Conservation (phyloP, 495 filamentous ascomycete species). For the Trichoderma gamsii region DNA sequence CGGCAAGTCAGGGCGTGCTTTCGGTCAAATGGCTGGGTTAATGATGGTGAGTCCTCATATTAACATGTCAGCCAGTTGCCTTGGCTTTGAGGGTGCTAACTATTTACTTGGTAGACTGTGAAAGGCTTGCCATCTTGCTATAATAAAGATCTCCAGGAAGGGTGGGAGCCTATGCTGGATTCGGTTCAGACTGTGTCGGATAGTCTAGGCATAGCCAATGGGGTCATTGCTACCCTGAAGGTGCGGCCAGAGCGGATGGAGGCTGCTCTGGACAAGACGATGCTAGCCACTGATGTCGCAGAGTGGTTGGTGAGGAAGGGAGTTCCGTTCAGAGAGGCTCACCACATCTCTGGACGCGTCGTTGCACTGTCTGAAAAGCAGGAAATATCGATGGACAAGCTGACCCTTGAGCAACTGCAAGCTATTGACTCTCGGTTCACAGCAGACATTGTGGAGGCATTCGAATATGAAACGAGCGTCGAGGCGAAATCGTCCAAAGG, state of each 20-base stretch:
- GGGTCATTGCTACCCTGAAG: slow-evolving; percentile 64
- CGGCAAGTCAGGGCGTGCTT: slow-evolving; percentile 71
- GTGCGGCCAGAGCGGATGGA: slow-evolving; percentile 64
- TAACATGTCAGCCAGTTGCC: slow-evolving; percentile 13
- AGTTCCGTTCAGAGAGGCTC: slow-evolving; percentile 57
- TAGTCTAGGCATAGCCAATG: slow-evolving; percentile 72
- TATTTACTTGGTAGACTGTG: slow-evolving; percentile 46
- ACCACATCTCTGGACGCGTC: slow-evolving; percentile 65
- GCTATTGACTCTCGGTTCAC: slow-evolving; percentile 58
- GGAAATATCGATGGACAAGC: slow-evolving; percentile 57
- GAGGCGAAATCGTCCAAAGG: slow-evolving; percentile 64
- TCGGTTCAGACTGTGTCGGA: slow-evolving; percentile 72
- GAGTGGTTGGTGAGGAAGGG: slow-evolving; percentile 36
- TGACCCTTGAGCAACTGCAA: slow-evolving; percentile 58
- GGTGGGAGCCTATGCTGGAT: slow-evolving; percentile 74
- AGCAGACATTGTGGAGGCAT: slow-evolving; percentile 54
- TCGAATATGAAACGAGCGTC: slow-evolving; percentile 68
- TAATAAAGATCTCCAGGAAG: slow-evolving; percentile 88
- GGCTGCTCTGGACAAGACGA: slow-evolving; percentile 53
- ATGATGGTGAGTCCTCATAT: slow-evolving; percentile 43
- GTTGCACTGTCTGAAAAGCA: slow-evolving; percentile 53
- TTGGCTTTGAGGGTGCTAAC: slow-evolving; percentile 16
- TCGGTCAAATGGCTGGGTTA: slow-evolving; percentile 77
- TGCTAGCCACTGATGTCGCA: slow-evolving; percentile 50
- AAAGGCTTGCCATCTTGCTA: slow-evolving; percentile 48